phyloP scores from a whole-genome alignment of 768 basidiomycete species.

The Kwoniella pini region DNA sequence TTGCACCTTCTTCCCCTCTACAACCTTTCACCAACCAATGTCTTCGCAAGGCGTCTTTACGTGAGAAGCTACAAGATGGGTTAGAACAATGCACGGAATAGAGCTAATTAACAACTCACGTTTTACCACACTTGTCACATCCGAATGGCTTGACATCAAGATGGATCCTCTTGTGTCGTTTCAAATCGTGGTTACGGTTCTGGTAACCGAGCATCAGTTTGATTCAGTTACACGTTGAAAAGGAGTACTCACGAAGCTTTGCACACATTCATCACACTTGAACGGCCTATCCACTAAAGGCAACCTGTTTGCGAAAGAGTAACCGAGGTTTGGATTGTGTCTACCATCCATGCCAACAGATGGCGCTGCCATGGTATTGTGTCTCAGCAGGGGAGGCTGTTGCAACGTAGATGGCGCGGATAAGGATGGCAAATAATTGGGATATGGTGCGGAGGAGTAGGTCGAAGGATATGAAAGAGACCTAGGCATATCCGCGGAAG shows the following conservation, averaged over 20 bases:
- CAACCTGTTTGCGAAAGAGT: conserved; percentile 40
- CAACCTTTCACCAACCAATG: conserved; percentile 56
- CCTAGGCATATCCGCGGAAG: conserved; percentile 43
- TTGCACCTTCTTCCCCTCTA: conserved; percentile 46
- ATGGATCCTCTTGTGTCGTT: conserved; percentile 55
- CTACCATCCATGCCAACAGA: conserved; percentile 30
- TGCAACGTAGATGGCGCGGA: conserved; percentile 27
- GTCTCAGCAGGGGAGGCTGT: conserved; percentile 30
- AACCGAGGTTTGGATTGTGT: conserved; percentile 27
- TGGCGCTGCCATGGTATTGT: conserved; percentile 28
- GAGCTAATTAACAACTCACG: conserved; percentile 27
- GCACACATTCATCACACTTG: conserved; percentile 55
- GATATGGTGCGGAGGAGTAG: conserved; percentile 27
- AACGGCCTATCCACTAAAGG: conserved; percentile 51
- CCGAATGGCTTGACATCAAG: conserved; percentile 54
- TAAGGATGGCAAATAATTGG: conserved; percentile 27
- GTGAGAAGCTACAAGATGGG: conserved; percentile 43
- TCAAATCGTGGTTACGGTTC: conserved; percentile 56
- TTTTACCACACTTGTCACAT: conserved; percentile 55
- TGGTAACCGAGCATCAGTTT: background rate
- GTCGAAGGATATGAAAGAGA: conserved; percentile 44
- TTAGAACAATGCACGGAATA: background rate
- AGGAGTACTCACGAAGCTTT: conserved; percentile 49
- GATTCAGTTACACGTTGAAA: background rate
- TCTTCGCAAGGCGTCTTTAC: conserved; percentile 54